Percentiles rank a stretch among this genome's conserved stretches.
phyloP scores from a whole-genome alignment of 169 alveolate genomes.

The Plasmodium gonderi region DNA sequence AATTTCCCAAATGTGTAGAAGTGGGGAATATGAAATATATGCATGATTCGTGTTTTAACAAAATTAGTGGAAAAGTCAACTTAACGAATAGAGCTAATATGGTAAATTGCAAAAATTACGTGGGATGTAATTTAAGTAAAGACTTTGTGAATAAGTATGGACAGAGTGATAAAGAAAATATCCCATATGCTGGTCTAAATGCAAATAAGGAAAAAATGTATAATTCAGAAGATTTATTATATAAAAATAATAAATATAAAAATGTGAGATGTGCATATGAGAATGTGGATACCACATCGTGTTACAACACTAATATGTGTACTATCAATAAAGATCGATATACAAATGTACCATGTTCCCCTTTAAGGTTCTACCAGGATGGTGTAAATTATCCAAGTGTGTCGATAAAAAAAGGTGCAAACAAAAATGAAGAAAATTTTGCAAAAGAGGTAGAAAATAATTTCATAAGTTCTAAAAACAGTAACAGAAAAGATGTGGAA shows the following conservation, averaged over 20 bases:
- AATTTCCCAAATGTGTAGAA: background rate
- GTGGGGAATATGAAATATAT: background rate
- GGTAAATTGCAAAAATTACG: background rate
- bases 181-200: background rate
- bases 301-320: background rate
- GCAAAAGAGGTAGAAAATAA: background rate
- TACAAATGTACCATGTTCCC: background rate
- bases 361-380: background rate
- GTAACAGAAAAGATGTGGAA: background rate
- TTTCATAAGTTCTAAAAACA: background rate
- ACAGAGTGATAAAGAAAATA: background rate
- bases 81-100: background rate
- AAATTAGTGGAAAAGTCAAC: background rate
- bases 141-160: background rate
- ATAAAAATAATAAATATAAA: background rate
- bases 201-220: conserved; percentile 12
- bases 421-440: background rate
- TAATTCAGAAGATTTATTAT: conserved; percentile 54
- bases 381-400: background rate
- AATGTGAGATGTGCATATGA: background rate
- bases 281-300: background rate
- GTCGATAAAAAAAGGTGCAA: background rate
- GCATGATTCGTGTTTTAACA: background rate
- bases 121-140: background rate
- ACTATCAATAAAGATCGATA: background rate